Evolutionary conservation across 2,329 filamentous ascomycete species (phyloP), one percentile per base, ranked within the genome.

Genomic region (Scortechinia acanthostroma): DNA sequence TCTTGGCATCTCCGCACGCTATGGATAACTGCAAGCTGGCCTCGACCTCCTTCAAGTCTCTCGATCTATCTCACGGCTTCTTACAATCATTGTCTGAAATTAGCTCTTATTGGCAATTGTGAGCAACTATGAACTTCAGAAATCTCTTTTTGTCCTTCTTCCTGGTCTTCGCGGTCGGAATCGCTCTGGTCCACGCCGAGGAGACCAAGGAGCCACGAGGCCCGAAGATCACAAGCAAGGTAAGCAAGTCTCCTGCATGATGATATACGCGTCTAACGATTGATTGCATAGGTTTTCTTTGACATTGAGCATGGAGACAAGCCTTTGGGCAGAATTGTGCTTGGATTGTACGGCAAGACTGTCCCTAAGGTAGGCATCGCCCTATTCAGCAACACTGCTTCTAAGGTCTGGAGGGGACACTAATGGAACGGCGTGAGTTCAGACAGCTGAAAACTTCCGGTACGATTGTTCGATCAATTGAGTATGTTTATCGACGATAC

Each of bases 291-390:
- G 76, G 78, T 84, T 56, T 84, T 74, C 64, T 83, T 84, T 52
- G 80, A 84, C 55, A 77, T 84, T 47, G 66, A 74, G 52, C 76
- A 83, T 61, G 80, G 76, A 48, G 79, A 79, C 51, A 71, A 83
- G 59, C 61, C 72, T 21, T 52, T 83, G 44, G 80, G 80, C 42
- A 66, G 77, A 45, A 69, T 84, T 55, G 76, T 80, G 37, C 72
- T 84, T 21, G 80, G 80, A 52, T 69, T 84, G 44, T 84, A 84
- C 56, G 80, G 80, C 62, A 82, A 81, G 69, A 83, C 80, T 43
- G 75, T 80, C 23, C 80, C 80, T 47, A 78, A 82, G 74, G 76
- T 78, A 59, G 53, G 52, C 45, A 13, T 30, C 21, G 33, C 15
- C 4, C 35, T 84, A 44, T 84, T 84, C 56, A 80, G 80, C 62